These are phyloP conservation scores for Cyclotella sp. DNA, from an alignment of 108 stramenopile genomes.

Conservation along the genomic window DNA sequence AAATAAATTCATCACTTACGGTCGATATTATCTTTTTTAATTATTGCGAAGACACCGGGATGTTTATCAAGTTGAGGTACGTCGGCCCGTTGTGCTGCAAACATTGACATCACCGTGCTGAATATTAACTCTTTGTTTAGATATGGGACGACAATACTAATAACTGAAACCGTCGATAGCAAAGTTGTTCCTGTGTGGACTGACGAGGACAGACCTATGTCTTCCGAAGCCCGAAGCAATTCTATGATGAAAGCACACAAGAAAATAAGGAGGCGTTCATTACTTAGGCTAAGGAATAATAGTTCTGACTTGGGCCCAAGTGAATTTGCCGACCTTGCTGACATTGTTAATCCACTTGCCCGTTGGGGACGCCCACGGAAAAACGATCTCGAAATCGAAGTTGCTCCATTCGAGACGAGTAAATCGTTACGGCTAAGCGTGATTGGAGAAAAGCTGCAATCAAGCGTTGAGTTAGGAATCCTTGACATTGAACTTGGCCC, in stretches of 20 bases:
- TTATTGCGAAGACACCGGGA: slow-evolving; percentile 42
- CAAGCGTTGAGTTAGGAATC: slow-evolving; percentile 77
- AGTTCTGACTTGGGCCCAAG: not conserved
- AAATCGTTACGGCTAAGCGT: slow-evolving; percentile 77
- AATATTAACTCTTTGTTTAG: slow-evolving; percentile 18
- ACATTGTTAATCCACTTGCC: slow-evolving; percentile 38
- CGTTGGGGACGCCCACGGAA: slow-evolving; percentile 46
- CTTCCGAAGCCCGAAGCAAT: not conserved
- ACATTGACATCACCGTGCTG: not conserved
- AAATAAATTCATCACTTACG: no score
- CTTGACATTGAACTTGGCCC: slow-evolving; percentile 75
- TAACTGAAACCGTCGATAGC: slow-evolving; percentile 69
- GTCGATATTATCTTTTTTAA: no score
- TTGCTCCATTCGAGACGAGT: slow-evolving; percentile 86
- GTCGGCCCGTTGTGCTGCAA: not conserved
- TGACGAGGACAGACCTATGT: slow-evolving; percentile 25
- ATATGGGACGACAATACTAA: slow-evolving; percentile 56
- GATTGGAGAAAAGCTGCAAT: slow-evolving; percentile 71
- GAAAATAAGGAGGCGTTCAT: not conserved
- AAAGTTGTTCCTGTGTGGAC: slow-evolving; percentile 76
- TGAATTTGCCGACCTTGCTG: slow-evolving; percentile 38
- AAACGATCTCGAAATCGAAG: slow-evolving; percentile 71
- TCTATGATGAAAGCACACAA: not conserved
- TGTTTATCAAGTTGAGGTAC: slow-evolving; percentile 72
- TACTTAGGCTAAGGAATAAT: not conserved